Conservation (phyloP, 495 filamentous ascomycete species). For the Trichoderma erinaceum region DNA sequence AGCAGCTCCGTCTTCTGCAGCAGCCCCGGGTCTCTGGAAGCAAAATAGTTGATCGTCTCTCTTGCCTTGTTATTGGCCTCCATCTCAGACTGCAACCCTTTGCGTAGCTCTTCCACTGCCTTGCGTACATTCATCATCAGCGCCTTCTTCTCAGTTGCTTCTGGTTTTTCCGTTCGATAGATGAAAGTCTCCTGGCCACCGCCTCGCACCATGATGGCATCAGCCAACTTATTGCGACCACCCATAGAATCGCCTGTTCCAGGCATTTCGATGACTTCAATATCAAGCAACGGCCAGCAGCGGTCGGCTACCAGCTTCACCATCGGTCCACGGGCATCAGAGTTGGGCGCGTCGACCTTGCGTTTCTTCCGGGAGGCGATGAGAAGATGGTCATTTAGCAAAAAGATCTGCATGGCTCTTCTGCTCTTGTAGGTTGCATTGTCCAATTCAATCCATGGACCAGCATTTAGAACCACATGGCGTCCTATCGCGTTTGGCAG, state of each 20-base stretch:
- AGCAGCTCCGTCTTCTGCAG: slow-evolving; percentile 68
- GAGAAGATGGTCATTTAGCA: slow-evolving; percentile 92
- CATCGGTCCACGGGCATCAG: slow-evolving; percentile 53
- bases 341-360: slow-evolving; percentile 61
- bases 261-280: slow-evolving; percentile 85
- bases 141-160: slow-evolving; percentile 66
- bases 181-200: slow-evolving; percentile 90
- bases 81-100: slow-evolving; percentile 72
- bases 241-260: slow-evolving; percentile 51
- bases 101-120: slow-evolving; percentile 82
- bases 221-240: slow-evolving; percentile 62
- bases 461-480: slow-evolving; percentile 84
- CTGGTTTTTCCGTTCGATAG: slow-evolving; percentile 72
- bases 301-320: slow-evolving; percentile 84
- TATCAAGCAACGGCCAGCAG: slow-evolving; percentile 91
- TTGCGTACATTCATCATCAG: slow-evolving; percentile 85
- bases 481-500: slow-evolving; percentile 84
- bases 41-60: slow-evolving; percentile 77
- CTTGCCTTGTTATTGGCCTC: slow-evolving; percentile 70
- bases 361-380: slow-evolving; percentile 88
- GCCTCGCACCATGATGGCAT: slow-evolving; percentile 81
- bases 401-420: slow-evolving; percentile 76
- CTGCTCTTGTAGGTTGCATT: slow-evolving; percentile 92
- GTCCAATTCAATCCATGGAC: slow-evolving; percentile 91
- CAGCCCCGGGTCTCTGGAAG: slow-evolving; percentile 61